Base-by-base conservation (phyloP, 345 rosid species). In the Lepidium didymum region DNA sequence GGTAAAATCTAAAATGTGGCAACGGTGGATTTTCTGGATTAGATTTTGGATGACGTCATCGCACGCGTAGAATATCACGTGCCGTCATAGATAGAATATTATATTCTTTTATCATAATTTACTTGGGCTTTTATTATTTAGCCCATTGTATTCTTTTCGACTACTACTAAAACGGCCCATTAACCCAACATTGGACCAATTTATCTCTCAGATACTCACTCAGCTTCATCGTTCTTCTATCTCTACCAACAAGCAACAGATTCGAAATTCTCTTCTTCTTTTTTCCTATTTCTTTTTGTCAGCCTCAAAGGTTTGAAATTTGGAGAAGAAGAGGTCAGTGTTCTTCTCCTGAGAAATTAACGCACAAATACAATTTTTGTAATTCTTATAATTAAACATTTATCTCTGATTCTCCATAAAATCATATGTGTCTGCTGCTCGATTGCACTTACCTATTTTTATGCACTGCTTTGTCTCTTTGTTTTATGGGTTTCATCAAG, bases 1-100 rank as follows among this genome's bases (percentile, higher is more conserved):
- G 55, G 13, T 57, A 42, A 61, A 25, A 25, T 25, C 27, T 19
- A 19, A 19, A 19, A 19, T 19, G 21, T 19, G 65, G 70, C 65
- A 40, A 58, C 60, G 61, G 13, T 66, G 10, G 68, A 54, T 68
- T 68, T 62, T 75, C 45, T 61, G 69, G 78, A 75, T 75, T 75
- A 75, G 74, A 75, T 75, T 68, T 68, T 44, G 40, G 69, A 75
- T 62, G 78, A 75, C 78, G 78, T 55, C n/a, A 0, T 4, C 13
- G 12, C 64, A 67, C 77, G 77, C 77, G 77, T 67, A 67, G 6
- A 2, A 3, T 0, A 10, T 63, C 65, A 59, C 72, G 62, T 35
- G 68, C 68, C 34, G 25, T 6, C 21, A 27, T 21, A 2, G 18
- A 9, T 3, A 33, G 1, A 18, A 16, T 10, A 18, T 16, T 23